phyloP scores from a whole-genome alignment of 176 grass and related monocot species.

The Thalia dealbata region DNA sequence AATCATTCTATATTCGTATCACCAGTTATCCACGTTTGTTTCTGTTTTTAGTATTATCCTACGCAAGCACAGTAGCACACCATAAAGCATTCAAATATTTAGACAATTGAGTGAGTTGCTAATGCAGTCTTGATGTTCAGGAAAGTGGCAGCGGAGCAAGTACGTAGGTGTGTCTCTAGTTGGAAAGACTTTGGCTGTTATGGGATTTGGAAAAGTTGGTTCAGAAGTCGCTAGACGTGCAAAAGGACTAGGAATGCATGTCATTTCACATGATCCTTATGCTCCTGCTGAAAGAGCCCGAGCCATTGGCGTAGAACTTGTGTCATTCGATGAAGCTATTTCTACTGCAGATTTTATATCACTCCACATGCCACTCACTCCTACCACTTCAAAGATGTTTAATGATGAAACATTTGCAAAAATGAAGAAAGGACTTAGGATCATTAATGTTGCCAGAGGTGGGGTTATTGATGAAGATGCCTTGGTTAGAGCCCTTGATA shows the following conservation, averaged over 20 bases:
- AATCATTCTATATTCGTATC: too few relatives aligned
- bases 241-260: neutral
- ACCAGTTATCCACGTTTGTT: too few relatives aligned
- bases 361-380: neutral
- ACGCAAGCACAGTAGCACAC: too few relatives aligned
- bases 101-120: neutral
- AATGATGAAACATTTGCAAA: slow-evolving; percentile 1
- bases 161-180: neutral
- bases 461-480: slow-evolving; percentile 1
- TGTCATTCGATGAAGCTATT: slow-evolving; percentile 1
- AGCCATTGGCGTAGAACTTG: neutral
- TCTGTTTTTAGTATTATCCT: too few relatives aligned
- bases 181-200: neutral
- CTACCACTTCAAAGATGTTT: neutral
- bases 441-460: slow-evolving; percentile 3
- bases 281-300: neutral
- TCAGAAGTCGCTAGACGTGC: neutral
- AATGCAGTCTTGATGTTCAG: neutral
- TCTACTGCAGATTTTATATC: slow-evolving; percentile 1
- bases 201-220: slow-evolving; percentile 1
- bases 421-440: neutral
- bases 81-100: neutral
- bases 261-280: neutral
- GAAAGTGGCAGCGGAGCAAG: neutral
- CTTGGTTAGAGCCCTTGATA: neutral